Evolutionary conservation across 2,329 filamentous ascomycete species (phyloP).

Genomic region (Epichloe baconii): DNA sequence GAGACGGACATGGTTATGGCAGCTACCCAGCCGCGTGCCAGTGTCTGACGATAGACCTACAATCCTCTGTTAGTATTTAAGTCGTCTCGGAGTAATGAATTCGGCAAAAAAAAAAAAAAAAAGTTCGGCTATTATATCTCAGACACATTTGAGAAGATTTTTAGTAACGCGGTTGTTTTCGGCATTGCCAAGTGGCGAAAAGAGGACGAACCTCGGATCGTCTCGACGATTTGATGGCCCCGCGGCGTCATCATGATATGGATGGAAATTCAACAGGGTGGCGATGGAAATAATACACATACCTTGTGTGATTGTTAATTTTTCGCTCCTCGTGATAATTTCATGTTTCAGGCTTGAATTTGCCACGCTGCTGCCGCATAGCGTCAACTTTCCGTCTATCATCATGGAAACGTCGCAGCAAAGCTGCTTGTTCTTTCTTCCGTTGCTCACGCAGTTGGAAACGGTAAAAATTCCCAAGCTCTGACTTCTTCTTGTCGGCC

Average conservation of each 20-base stretch:
- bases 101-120: background rate
- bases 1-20: background rate
- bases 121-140: constrained; percentile 19
- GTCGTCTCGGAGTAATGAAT: too few relatives aligned
- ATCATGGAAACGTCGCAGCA: constrained; percentile 62
- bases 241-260: constrained; percentile 37
- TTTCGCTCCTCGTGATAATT: background rate
- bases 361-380: constrained; percentile 55
- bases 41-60: background rate
- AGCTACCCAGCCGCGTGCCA: background rate
- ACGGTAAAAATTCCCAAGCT: constrained; percentile 64
- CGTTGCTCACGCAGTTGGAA: constrained; percentile 71
- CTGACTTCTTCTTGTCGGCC: constrained; percentile 46
- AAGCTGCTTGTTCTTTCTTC: constrained; percentile 57
- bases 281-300: constrained; percentile 2
- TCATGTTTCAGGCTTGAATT: constrained; percentile 41
- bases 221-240: constrained; percentile 32
- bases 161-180: constrained; percentile 48
- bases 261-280: background rate
- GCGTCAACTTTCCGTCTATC: constrained; percentile 59
- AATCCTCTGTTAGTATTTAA: background rate
- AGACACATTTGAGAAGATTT: constrained; percentile 55
- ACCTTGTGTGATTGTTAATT: background rate
- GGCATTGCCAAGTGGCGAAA: constrained; percentile 28
- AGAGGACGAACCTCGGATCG: constrained; percentile 4